Evolutionary conservation across 2,329 filamentous ascomycete genomes (phyloP).

Genomic region (Zymoseptoria pseudotritici): DNA sequence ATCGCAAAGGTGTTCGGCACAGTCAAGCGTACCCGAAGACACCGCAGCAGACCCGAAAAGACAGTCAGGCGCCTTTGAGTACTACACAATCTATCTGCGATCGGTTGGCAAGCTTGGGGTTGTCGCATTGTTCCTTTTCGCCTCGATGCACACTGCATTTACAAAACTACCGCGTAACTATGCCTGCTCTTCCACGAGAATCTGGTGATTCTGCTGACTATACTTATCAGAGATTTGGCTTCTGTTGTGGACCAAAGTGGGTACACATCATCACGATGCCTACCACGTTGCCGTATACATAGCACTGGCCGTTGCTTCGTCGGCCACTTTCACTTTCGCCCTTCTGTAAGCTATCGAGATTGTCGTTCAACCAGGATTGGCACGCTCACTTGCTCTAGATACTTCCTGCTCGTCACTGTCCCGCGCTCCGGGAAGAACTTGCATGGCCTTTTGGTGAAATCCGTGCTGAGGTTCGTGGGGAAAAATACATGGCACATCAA

Average conservation of each 20-base stretch:
- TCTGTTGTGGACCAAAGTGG: background rate
- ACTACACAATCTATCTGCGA: background rate
- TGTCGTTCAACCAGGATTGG: background rate
- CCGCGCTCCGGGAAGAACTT: background rate
- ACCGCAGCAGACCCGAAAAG: too few species aligned
- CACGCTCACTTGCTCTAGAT: background rate
- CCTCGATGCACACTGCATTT: background rate
- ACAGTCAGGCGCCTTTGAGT: background rate
- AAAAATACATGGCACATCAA: too few species aligned
- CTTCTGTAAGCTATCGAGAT: background rate
- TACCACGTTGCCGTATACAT: background rate
- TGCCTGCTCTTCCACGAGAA: background rate
- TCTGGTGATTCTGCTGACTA: background rate
- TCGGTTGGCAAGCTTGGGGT: background rate
- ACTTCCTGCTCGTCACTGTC: background rate
- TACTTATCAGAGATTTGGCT: background rate
- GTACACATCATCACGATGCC: background rate
- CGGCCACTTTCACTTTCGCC: background rate
- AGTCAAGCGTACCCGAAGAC: too few species aligned
- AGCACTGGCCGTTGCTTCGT: background rate
- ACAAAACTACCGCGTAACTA: background rate
- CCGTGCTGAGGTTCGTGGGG: background rate
- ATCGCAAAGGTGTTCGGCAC: too few species aligned
- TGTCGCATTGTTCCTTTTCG: background rate
- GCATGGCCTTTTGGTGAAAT: background rate